Conservation (phyloP, 163 green algal species). For the Smithsoniella earleae region DNA sequence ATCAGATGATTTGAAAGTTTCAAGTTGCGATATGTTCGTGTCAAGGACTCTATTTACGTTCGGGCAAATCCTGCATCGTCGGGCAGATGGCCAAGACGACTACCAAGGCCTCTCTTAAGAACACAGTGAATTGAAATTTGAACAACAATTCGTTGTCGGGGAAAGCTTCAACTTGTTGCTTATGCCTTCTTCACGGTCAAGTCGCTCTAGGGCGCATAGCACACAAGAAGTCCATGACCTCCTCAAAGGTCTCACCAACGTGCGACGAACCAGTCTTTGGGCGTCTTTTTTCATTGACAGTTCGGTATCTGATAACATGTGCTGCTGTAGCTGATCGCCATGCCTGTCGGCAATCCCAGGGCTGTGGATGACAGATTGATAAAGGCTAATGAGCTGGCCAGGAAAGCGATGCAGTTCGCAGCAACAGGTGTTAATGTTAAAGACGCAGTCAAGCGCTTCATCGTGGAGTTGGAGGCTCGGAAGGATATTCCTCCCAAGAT, state of each 20-base stretch:
- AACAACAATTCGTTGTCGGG: too few relatives aligned
- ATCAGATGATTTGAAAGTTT: too few relatives aligned
- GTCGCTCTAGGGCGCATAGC: too few relatives aligned
- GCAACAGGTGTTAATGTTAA: constrained; percentile 22
- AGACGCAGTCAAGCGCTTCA: constrained; percentile 9
- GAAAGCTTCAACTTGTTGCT: too few relatives aligned
- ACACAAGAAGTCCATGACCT: constrained; percentile 17
- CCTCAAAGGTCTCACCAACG: constrained; percentile 23
- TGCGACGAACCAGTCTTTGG: background rate
- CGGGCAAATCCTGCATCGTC: too few relatives aligned
- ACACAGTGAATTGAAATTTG: too few relatives aligned
- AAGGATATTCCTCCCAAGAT: constrained; percentile 29
- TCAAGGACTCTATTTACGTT: too few relatives aligned
- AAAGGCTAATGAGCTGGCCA: constrained; percentile 24
- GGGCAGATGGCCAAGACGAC: too few relatives aligned
- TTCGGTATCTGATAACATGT: background rate
- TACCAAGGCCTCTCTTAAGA: too few relatives aligned
- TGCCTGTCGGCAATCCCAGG: constrained; percentile 6
- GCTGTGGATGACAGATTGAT: constrained; percentile 11
- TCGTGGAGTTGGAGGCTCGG: constrained; percentile 25
- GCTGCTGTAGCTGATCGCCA: constrained; percentile 4
- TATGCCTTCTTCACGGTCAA: too few relatives aligned
- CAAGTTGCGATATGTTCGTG: too few relatives aligned
- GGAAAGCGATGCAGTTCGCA: constrained; percentile 27
- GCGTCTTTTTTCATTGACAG: background rate